Evolutionary conservation across 2,329 filamentous ascomycete genomes (phyloP).

Genomic region (Gaeumannomyces tritici): DNA sequence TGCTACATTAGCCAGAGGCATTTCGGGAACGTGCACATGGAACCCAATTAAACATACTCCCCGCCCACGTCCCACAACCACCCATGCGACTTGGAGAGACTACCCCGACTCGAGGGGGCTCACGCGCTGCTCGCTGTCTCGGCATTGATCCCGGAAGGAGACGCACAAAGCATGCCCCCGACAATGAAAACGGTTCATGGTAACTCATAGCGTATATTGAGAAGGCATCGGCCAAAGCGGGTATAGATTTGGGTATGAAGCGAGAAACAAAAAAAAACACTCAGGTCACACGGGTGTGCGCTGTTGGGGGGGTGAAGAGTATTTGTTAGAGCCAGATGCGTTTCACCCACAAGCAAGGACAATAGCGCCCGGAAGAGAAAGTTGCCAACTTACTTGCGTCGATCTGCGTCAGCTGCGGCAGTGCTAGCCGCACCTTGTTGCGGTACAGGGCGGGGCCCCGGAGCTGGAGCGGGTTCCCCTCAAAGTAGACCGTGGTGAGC

Average conservation of each 20-base stretch:
- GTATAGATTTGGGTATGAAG: neutral
- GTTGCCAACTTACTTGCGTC: conserved; percentile 80
- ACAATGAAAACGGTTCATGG: neutral
- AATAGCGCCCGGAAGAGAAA: neutral
- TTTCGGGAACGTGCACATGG: too few relatives aligned
- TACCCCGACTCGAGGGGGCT: neutral
- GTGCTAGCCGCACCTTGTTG: conserved; percentile 81
- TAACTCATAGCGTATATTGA: neutral
- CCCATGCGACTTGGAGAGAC: too few relatives aligned
- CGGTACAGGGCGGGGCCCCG: conserved; percentile 75
- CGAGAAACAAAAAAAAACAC: neutral
- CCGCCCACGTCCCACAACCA: neutral
- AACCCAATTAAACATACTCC: too few relatives aligned
- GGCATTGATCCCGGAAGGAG: neutral
- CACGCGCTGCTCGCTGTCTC: too few relatives aligned
- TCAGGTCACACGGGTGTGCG: neutral
- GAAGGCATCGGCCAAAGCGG: neutral
- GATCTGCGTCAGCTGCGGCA: conserved; percentile 87
- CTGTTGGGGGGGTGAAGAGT: neutral
- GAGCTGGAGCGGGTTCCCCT: conserved; percentile 83
- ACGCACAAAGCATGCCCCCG: too few relatives aligned
- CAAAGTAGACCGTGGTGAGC: conserved; percentile 88
- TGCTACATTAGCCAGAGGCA: neutral
- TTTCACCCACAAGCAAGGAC: neutral
- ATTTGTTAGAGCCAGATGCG: neutral